phyloP scores from a whole-genome alignment of 2,329 filamentous ascomycete genomes.

The Macroventuria anomochaeta region DNA sequence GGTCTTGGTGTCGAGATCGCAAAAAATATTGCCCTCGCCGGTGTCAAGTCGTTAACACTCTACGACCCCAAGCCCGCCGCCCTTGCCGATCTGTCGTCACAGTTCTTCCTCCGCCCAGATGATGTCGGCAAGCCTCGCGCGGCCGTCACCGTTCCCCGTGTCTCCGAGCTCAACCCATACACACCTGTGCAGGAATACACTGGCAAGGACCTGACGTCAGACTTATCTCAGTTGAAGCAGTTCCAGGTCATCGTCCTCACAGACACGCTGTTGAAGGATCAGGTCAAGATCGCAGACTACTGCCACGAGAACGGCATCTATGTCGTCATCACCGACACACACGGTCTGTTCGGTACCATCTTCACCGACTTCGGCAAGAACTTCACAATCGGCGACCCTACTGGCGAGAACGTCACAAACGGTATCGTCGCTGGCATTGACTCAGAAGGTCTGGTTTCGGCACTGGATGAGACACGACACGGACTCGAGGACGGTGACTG shows the following conservation, averaged over 20 bases:
- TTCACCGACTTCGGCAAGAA: conserved; percentile 98
- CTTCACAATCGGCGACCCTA: conserved; percentile 88
- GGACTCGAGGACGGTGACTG: conserved; percentile 96
- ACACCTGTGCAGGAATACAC: conserved; percentile 83
- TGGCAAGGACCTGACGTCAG: conserved; percentile 69
- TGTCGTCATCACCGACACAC: conserved; percentile 85
- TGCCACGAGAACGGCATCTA: conserved; percentile 95
- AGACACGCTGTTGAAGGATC: conserved; percentile 77
- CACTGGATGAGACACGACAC: conserved; percentile 91
- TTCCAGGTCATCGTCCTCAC: conserved; percentile 95
- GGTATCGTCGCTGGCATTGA: conserved; percentile 92
- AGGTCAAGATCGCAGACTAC: conserved; percentile 86
- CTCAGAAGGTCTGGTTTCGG: conserved; percentile 88
- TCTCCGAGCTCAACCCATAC: conserved; percentile 95
- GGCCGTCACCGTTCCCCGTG: conserved; percentile 81
- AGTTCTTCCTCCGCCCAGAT: conserved; percentile 90
- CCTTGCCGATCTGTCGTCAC: conserved; percentile 89
- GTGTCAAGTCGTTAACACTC: conserved; percentile 95
- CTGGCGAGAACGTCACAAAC: conserved; percentile 83
- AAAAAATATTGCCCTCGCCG: conserved; percentile 97
- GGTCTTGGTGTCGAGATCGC: conserved; percentile 97
- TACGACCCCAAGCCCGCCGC: conserved; percentile 86
- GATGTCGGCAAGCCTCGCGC: conserved; percentile 95
- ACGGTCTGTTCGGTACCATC: conserved; percentile 90
- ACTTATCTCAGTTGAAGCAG: conserved; percentile 82